phyloP scores from a whole-genome alignment of 768 basidiomycete genomes.

The Galerina sulciceps region DNA sequence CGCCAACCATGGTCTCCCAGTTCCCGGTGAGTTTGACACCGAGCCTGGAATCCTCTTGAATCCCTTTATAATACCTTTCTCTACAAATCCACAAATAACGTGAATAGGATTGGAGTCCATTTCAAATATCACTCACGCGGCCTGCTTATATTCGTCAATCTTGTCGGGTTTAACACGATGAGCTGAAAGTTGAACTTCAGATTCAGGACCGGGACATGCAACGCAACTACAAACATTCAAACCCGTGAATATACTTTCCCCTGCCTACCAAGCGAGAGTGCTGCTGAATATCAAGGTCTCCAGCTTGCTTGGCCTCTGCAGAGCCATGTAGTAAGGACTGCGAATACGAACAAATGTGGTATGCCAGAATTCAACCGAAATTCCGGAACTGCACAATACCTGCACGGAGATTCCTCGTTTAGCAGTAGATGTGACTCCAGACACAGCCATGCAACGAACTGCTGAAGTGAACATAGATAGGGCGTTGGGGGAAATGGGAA shows the following conservation, averaged over 20 bases:
- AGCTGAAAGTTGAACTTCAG: slow-evolving; percentile 46
- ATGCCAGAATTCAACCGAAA: no score
- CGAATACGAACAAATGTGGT: neutral
- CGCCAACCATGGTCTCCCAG: slow-evolving; percentile 91
- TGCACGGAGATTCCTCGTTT: slow-evolving; percentile 66
- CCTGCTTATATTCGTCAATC: slow-evolving; percentile 82
- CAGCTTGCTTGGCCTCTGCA: slow-evolving; percentile 82
- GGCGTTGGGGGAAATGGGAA: slow-evolving; percentile 8
- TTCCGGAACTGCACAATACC: slow-evolving; percentile 35
- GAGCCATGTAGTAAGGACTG: slow-evolving; percentile 95
- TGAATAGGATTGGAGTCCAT: neutral
- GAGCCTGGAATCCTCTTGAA: slow-evolving; percentile 73
- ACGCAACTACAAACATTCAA: slow-evolving; percentile 66
- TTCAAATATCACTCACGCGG: slow-evolving; percentile 63
- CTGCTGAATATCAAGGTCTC: slow-evolving; percentile 75
- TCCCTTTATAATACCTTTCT: slow-evolving; percentile 81
- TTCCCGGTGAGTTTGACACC: slow-evolving; percentile 90
- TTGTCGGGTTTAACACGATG: slow-evolving; percentile 87
- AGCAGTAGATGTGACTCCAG: slow-evolving; percentile 26
- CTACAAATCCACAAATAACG: slow-evolving; percentile 39
- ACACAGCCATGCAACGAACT: slow-evolving; percentile 30
- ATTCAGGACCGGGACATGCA: neutral
- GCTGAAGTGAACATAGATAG: slow-evolving; percentile 35
- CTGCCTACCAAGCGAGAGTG: slow-evolving; percentile 90
- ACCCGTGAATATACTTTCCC: slow-evolving; percentile 92